Base-by-base conservation (phyloP, 352 stramenopile species). In the Globisporangium emineosum region DNA sequence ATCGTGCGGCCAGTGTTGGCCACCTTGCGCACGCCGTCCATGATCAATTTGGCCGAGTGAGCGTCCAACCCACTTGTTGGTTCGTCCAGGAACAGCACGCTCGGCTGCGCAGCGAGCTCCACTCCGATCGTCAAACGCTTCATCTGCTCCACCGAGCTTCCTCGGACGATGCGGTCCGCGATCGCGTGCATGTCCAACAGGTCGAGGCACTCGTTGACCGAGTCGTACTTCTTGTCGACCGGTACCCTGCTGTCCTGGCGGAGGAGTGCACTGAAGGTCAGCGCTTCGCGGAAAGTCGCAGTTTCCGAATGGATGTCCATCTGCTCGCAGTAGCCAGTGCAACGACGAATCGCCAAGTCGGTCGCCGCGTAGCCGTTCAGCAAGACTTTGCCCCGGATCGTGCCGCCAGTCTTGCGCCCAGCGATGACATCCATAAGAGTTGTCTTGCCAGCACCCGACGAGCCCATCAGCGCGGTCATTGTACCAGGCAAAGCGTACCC, bases 401-500 rank as follows among this genome's bases (percentile, higher is more conserved):
- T 73, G 19, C 91, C 91, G 13, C 76, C 77, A 21, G 73, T 89
- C 70, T 98, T 98, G 49, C 91, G 73, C 25, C 93, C 69, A 1
- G 91, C 86, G 50, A 98, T 88, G 1, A 97, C 90, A 75, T 98
- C 89, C 62, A 96, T 84, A 8, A 98, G 71, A 5, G 90, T 98
- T 6, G 90, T 96, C 68, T 97, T 97, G 2, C 89, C 87, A 27
- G 79, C 77, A 42, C 81, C 79, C 5, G 66, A 71, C 2, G 68
- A 65, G 10, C 77, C 76, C 65, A 82, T 82, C 25, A 86, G 56
- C 12, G 75, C 77, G 1, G 68, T 75, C 30, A 87, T 70, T 15
- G 47, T 66, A 5, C 77, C 77, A 0, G 78, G 76, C n/a, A 50
- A 10, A 3, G 71, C 69, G 45, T 72, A 69, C 2, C 75, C 78